Evolutionary conservation across 495 filamentous ascomycete species (phyloP).

Genomic region (Tetracladium marchalianum): DNA sequence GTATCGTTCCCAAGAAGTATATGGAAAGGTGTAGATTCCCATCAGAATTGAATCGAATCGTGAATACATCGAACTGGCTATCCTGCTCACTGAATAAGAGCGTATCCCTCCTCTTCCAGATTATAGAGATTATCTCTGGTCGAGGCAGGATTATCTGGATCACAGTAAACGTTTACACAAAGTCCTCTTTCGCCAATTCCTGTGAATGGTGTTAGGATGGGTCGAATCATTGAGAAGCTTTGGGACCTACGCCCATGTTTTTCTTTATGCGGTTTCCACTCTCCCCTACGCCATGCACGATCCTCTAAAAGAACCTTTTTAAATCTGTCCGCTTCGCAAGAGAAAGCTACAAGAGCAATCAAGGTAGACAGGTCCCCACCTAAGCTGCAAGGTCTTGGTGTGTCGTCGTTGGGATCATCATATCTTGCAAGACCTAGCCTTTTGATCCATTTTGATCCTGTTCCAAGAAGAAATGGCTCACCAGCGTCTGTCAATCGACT

Average conservation of each 20-base stretch:
- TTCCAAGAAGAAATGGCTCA: constrained; percentile 2
- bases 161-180: constrained; percentile 13
- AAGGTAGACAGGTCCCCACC: constrained; percentile 11
- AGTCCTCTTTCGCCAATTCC: constrained; percentile 7
- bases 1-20: too few relatives aligned
- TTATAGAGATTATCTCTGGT: neutral
- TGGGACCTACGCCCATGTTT: constrained; percentile 12
- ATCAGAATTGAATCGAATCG: too few relatives aligned
- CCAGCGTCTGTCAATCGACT: constrained; percentile 7
- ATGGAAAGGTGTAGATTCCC: too few relatives aligned
- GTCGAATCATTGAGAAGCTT: neutral
- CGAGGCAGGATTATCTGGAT: constrained; percentile 14
- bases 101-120: constrained; percentile 4
- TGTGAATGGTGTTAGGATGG: neutral
- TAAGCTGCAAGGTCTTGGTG: constrained; percentile 1
- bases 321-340: constrained; percentile 6
- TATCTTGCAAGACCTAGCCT: constrained; percentile 3
- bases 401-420: neutral
- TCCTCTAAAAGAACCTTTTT: constrained; percentile 7
- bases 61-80: too few relatives aligned
- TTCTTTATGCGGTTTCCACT: constrained; percentile 9
- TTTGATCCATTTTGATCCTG: constrained; percentile 5
- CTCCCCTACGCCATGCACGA: constrained; percentile 8
- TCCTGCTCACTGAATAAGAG: neutral
- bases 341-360: constrained; percentile 15